A percentile compares a stretch with the other conserved stretches of the same genome.
phyloP scores from a whole-genome alignment of 306 rosid species.

The Vicia sativa region DNA sequence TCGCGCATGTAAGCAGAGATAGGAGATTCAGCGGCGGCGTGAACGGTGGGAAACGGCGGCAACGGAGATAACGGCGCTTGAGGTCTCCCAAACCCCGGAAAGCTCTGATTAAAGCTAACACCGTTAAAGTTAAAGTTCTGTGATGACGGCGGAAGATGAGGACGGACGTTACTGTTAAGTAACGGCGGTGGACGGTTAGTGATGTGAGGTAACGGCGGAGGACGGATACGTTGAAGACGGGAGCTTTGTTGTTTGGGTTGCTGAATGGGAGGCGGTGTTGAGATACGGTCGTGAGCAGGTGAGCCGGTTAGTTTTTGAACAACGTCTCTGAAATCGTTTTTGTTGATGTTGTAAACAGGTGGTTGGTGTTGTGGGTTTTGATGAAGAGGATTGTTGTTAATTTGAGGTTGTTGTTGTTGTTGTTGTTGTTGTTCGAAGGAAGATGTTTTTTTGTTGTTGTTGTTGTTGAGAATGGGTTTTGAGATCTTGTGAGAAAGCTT shows the following conservation, averaged over 20 bases:
- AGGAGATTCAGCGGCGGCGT: constrained; percentile 90
- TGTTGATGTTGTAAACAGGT: constrained; percentile 96
- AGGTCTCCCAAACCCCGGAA: constrained; percentile 55
- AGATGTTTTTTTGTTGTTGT: background rate
- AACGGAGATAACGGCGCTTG: constrained; percentile 76
- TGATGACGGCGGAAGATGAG: constrained; percentile 32
- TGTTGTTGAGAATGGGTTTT: constrained; percentile 50
- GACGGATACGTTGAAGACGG: constrained; percentile 95
- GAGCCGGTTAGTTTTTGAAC: constrained; percentile 98
- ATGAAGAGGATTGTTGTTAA: background rate
- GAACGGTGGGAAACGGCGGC: constrained; percentile 88
- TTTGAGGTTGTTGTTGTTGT: background rate
- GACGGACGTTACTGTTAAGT: constrained; percentile 35
- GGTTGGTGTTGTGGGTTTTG: constrained; percentile 79
- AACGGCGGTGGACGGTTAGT: constrained; percentile 64
- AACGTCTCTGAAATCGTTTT: constrained; percentile 89
- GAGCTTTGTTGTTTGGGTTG: constrained; percentile 83
- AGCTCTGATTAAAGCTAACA: constrained; percentile 27
- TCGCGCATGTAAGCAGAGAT: constrained; percentile 86
- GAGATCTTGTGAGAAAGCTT: constrained; percentile 95
- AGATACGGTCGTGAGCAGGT: constrained; percentile 85
- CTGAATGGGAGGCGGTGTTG: constrained; percentile 75
- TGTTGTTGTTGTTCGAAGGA: background rate
- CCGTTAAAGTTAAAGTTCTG: constrained; percentile 42
- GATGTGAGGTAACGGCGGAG: constrained; percentile 83